Conservation (phyloP, 257 asterid genomes). For the Ehretia macrophylla region DNA sequence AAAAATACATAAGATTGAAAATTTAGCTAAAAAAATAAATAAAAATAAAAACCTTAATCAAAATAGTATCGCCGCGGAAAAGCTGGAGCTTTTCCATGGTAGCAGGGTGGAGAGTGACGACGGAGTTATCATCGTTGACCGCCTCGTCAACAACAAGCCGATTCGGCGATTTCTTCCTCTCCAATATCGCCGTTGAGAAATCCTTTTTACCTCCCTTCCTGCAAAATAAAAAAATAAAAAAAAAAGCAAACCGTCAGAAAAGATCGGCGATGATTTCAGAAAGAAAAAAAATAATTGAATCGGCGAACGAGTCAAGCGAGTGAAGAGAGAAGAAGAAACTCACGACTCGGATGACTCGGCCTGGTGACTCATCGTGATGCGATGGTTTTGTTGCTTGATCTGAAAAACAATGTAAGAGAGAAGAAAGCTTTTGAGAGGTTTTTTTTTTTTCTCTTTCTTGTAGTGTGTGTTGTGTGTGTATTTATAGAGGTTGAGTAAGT, state of each 20-base stretch:
- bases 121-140: conserved; percentile 18
- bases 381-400: not conserved
- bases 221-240: not conserved
- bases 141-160: conserved; percentile 15
- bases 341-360: conserved; percentile 5
- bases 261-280: not conserved
- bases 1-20: no score
- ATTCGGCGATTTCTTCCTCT: conserved; percentile 12
- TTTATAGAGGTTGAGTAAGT: no score
- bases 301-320: not conserved
- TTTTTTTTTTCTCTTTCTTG: no score
- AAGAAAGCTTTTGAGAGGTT: no score
- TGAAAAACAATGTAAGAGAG: not conserved
- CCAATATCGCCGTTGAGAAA: conserved; percentile 13
- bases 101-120: conserved; percentile 13
- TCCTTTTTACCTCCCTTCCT: conserved; percentile 14
- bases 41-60: conserved; percentile 10
- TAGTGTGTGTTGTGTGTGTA: no score
- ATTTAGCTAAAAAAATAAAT: not conserved
- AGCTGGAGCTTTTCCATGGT: conserved; percentile 18
- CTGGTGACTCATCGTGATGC: not conserved
- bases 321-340: not conserved
- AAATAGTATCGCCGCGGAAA: conserved; percentile 12
- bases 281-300: not conserved
- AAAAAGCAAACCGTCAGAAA: not conserved